These are phyloP conservation scores for Bretschneidera sinensis DNA, from an alignment of 345 rosid genomes.

Conservation along the genomic window DNA sequence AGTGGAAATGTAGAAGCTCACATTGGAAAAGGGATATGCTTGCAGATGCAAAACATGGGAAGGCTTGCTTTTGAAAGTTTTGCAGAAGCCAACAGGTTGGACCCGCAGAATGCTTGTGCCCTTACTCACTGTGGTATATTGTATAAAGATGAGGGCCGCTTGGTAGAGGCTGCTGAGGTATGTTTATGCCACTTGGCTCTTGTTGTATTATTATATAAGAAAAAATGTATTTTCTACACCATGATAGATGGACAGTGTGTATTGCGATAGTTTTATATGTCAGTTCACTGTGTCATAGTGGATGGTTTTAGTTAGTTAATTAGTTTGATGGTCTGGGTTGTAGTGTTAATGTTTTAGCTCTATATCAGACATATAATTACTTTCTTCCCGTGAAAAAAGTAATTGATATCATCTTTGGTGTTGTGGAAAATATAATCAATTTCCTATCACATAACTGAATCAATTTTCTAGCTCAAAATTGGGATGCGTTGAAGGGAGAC, in stretches of 20 bases:
- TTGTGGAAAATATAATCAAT: too few species aligned
- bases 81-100: constrained; percentile 79
- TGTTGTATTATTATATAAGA: neutral
- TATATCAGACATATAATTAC: too few species aligned
- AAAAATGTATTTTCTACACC: neutral
- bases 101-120: constrained; percentile 90
- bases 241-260: neutral
- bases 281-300: neutral
- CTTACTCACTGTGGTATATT: constrained; percentile 89
- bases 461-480: too few species aligned
- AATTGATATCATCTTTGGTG: too few species aligned
- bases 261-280: neutral
- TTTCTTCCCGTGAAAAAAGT: too few species aligned
- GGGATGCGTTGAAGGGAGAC: too few species aligned
- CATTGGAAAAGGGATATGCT: constrained; percentile 95
- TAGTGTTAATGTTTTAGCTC: too few species aligned
- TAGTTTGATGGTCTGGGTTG: too few species aligned
- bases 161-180: constrained; percentile 96
- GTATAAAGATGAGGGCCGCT: constrained; percentile 93
- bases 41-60: constrained; percentile 93
- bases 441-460: too few species aligned
- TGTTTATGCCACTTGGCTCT: neutral
- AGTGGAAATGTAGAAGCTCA: constrained; percentile 69
- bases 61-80: constrained; percentile 83
- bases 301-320: too few species aligned